A percentile compares a stretch with the other conserved stretches of the same genome.
These are phyloP conservation scores for Thelephora aurantiotincta DNA, from an alignment of 768 basidiomycete genomes.

Conservation along the genomic window DNA sequence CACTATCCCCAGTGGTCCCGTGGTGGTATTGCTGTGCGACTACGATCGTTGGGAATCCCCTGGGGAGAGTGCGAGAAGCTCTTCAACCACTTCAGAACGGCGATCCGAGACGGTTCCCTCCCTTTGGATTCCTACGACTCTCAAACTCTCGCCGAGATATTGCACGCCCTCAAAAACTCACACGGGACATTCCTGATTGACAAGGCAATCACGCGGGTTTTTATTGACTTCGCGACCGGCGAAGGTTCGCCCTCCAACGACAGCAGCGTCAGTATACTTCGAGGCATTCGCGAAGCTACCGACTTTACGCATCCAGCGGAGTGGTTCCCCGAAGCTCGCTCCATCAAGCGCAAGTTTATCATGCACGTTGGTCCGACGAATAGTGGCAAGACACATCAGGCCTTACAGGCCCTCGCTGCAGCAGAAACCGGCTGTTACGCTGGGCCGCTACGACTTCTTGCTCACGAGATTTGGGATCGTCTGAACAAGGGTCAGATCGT, in stretches of 20 bases:
- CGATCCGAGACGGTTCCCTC: conserved; percentile 7
- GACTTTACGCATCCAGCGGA: conserved; percentile 35
- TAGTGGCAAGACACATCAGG: conserved; percentile 92
- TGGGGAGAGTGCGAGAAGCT: not conserved
- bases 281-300: conserved; percentile 21
- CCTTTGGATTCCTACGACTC: conserved; percentile 17
- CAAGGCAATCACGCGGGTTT: conserved; percentile 33
- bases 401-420: conserved; percentile 74
- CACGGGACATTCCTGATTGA: conserved; percentile 22
- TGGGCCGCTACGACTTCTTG: conserved; percentile 83
- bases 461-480: conserved; percentile 88
- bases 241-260: conserved; percentile 12
- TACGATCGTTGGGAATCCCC: not conserved
- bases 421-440: conserved; percentile 70
- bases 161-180: conserved; percentile 18
- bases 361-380: conserved; percentile 98
- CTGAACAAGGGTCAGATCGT: conserved; percentile 84
- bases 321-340: conserved; percentile 36
- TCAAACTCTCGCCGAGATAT: conserved; percentile 31
- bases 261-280: conserved; percentile 24
- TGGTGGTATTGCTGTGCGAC: not conserved
- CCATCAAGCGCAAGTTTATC: conserved; percentile 57
- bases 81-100: conserved; percentile 4
- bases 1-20: not conserved
- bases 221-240: conserved; percentile 37